A percentile compares a stretch with the other conserved stretches of the same genome.
Conservation (phyloP, 176 grass and related monocot genomes). For the Eremochloa ophiuroides region DNA sequence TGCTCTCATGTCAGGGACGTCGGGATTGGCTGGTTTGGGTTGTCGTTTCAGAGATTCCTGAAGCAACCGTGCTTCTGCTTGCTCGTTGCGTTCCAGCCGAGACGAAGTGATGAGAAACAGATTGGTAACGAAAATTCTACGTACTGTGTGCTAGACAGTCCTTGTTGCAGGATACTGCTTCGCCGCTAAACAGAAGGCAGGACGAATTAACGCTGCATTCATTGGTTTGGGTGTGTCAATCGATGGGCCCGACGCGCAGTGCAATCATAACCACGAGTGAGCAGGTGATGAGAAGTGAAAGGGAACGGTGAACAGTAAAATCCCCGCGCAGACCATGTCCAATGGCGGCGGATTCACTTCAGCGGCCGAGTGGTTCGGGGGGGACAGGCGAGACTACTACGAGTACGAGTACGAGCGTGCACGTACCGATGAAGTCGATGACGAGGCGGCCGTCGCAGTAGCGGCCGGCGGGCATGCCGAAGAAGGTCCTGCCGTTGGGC, state of each 20-base stretch:
- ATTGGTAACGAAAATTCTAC: not conserved
- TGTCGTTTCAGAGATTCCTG: not conserved
- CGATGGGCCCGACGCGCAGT: slow-evolving; percentile 11
- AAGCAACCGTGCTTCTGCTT: not conserved
- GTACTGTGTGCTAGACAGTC: not conserved
- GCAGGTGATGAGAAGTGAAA: not conserved
- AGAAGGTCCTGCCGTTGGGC: slow-evolving; percentile 95
- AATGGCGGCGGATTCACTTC: not conserved
- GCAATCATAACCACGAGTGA: not conserved
- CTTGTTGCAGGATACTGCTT: not conserved
- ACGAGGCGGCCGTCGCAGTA: slow-evolving; percentile 91
- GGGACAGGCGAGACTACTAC: not conserved
- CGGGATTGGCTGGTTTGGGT: not conserved
- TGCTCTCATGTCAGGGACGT: not conserved
- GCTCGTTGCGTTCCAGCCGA: not conserved
- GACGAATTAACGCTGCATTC: slow-evolving; percentile 26
- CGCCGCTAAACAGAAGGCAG: not conserved
- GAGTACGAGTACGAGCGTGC: not conserved
- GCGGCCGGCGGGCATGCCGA: slow-evolving; percentile 64
- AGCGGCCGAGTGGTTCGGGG: not conserved
- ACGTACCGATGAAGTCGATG: slow-evolving; percentile 90
- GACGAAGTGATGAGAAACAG: not conserved
- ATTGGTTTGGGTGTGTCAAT: not conserved
- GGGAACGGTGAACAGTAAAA: not conserved
- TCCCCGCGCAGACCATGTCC: not conserved